A percentile compares a stretch with the other conserved stretches of the same genome.
These are phyloP conservation scores for Echinochloa phyllopogon DNA, from an alignment of 176 grass and related monocot genomes.

Conservation along the genomic window DNA sequence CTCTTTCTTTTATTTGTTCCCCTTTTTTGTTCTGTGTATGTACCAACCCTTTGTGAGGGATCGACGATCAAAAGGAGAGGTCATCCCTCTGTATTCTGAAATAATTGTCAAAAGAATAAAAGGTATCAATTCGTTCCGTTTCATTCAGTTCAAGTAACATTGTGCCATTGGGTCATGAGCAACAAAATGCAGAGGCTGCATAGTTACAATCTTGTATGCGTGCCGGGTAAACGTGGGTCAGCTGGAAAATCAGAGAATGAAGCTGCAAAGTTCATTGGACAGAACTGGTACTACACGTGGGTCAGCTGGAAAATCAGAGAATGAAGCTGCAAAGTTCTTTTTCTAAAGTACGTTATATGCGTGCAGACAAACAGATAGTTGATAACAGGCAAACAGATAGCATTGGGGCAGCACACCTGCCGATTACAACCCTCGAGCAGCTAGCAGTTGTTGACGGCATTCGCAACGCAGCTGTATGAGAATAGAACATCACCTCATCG, in stretches of 20 bases:
- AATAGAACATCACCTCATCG: background rate
- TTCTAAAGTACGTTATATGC: no score
- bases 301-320: no score
- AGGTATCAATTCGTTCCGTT: background rate
- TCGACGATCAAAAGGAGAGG: slow-evolving; percentile 39
- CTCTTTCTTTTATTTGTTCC: background rate
- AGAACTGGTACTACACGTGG: no score
- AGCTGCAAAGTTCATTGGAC: no score
- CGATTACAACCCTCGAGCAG: background rate
- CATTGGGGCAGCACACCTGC: no score
- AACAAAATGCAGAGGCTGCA: background rate
- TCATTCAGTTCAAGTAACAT: background rate
- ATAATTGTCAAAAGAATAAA: slow-evolving; percentile 40
- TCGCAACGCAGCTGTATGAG: no score
- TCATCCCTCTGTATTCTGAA: slow-evolving; percentile 20
- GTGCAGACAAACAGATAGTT: no score
- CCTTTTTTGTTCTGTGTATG: slow-evolving; percentile 6
- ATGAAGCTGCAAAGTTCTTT: no score
- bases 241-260: no score
- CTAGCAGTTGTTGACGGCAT: background rate
- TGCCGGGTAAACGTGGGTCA: background rate
- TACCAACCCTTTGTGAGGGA: slow-evolving; percentile 20
- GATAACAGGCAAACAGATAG: no score
- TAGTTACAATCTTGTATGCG: background rate
- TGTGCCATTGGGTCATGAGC: background rate